Base-by-base conservation (phyloP, 2,329 filamentous ascomycete species). In the Paracoccidioides lutzii region DNA sequence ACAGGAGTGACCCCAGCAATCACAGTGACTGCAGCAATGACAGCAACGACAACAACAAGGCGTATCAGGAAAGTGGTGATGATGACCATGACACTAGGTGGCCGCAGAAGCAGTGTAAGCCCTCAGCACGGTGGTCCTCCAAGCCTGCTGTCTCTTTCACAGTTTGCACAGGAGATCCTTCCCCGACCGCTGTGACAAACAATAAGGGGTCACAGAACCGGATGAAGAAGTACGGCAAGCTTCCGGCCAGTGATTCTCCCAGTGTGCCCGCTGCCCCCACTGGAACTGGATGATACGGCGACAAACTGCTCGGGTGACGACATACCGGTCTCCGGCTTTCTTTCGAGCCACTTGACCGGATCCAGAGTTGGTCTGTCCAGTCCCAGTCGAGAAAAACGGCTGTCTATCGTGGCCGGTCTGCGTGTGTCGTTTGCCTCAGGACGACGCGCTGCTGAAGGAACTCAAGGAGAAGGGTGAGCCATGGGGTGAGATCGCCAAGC, bases 381-480 rank as follows among this genome's bases (percentile, higher is more conserved):
- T 32, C 38, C n/a, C 10, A 33, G 38, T 53, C 30, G 40, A 32
- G 28, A 53, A 53, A 42, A 33, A 10, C 42, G 30, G 38, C 42
- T 22, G 30, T 44, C 42, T 35, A n/a, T 53, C 28, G 22, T 14
- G 41, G 33, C 38, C 30, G 38, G 6, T 53, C 43, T 6, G 40
- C 52, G 30, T 43, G 52, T 44, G 38, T 32, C 52, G 9, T 53
- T 54, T 54, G 32, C 43, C 41, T 44, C 32, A 54, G 41, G 43
- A 54, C 4, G 42, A 54, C 55, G 35, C 56, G 53, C 41, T 55
- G 52, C 38, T 57, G 52, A 38, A 58, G 58, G 46, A 59, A 58
- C 45, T 59, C 55, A 50, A 59, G 57, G 15, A 60, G 41, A 46
- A 55, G 41, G 42, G 43, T 22, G 52, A 46, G 52, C 32, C 52